Percentiles rank a stretch among this genome's conserved stretches.
These are phyloP conservation scores for Cercospora janseana DNA, from an alignment of 2,329 filamentous ascomycete genomes.

Conservation along the genomic window DNA sequence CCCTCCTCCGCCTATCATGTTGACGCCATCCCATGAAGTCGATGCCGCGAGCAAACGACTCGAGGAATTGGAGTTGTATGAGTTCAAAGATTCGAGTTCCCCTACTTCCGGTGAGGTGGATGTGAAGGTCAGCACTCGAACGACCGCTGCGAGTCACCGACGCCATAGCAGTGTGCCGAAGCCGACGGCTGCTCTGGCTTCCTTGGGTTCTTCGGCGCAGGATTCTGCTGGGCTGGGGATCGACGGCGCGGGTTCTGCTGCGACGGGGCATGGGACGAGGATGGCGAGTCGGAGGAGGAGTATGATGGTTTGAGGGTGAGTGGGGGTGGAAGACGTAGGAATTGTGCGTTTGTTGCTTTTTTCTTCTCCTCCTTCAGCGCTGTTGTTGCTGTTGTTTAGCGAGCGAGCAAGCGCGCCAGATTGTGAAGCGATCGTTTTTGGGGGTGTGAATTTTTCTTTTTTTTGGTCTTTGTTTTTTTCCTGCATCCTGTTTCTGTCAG, in stretches of 20 bases:
- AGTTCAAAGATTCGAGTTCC: constrained; percentile 37
- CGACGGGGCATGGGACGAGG: constrained; percentile 8
- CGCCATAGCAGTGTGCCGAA: constrained; percentile 33
- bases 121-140: neutral
- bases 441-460: neutral
- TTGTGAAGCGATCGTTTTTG: constrained; percentile 5
- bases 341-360: too few relatives aligned
- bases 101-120: constrained; percentile 13
- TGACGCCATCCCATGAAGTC: constrained; percentile 11
- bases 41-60: constrained; percentile 29
- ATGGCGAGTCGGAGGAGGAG: constrained; percentile 38
- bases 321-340: too few relatives aligned
- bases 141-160: constrained; percentile 19
- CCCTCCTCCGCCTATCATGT: neutral
- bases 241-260: constrained; percentile 1
- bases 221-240: neutral
- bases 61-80: constrained; percentile 37
- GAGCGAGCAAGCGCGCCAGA: neutral
- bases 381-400: neutral
- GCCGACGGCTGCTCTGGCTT: constrained; percentile 17
- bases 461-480: too few relatives aligned
- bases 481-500: too few relatives aligned
- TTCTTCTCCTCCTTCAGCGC: too few relatives aligned
- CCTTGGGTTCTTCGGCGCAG: neutral
- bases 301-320: constrained; percentile 35